Base-by-base conservation (phyloP, 1,284 basidiomycete genomes). In the Cystobasidium sp. region DNA sequence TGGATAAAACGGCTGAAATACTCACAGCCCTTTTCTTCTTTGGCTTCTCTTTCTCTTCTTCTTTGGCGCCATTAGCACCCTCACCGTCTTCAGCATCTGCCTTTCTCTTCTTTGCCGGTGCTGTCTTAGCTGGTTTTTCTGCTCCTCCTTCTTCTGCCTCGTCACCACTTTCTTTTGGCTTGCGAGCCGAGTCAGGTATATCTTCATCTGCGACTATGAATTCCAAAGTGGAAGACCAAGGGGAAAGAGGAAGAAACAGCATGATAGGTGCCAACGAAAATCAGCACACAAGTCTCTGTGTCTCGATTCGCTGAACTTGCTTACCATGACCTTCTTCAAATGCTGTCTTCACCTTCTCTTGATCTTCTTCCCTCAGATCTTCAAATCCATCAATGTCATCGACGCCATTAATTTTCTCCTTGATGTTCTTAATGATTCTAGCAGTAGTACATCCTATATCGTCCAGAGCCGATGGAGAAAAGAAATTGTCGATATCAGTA, bases 121-220 rank as follows among this genome's bases (percentile, higher is more conserved):
- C 71, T 75, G 61, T 74, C 37, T 66, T 66, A 20, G 22, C 46
- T 51, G 68, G 46, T 39, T 55, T 71, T 22, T 41, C 51, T 0
- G 20, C 66, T 49, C 53, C 67, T 18, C 53, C 67, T 49, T 64
- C 70, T 16, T 74, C 62, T 22, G 63, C 64, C 24, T 37, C 31
- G n/a, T 59, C 72, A 51, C 22, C 76, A 46, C 58, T 64, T 22
- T 56, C 72, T 7, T 72, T 70, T 6, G 73, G 74, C 72, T 78
- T 79, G 44, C 76, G 74, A 16, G 78, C 78, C 7, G 75, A 51
- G 2, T 78, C 78, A 49, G 78, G 78, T 44, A 79, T 76, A 61
- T 79, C 78, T 46, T 75, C 75, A 31, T 75, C 72, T 6, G 41
- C 78, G 6, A 78, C 76, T 78, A 67, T 24, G 49, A 47, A 24